These are phyloP conservation scores for Exophiala lecanii-corni DNA, from an alignment of 2,329 filamentous ascomycete species.

Conservation along the genomic window DNA sequence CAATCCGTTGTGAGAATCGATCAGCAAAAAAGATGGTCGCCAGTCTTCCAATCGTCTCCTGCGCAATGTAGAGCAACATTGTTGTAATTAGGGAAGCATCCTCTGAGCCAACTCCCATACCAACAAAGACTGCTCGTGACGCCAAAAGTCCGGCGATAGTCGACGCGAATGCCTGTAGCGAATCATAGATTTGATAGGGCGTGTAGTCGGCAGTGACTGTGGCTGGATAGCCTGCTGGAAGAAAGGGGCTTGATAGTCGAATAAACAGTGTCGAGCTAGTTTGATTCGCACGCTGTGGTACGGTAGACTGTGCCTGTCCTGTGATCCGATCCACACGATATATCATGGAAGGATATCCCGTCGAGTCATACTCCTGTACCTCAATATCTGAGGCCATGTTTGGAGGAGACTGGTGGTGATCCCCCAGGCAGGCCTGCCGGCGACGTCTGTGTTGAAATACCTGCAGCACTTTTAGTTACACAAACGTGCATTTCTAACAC, in stretches of 20 bases:
- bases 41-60: conserved; percentile 74
- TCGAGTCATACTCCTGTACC: conserved; percentile 13
- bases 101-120: conserved; percentile 72
- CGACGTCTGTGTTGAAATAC: no score
- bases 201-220: conserved; percentile 78
- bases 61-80: conserved; percentile 76
- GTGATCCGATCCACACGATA: conserved; percentile 5
- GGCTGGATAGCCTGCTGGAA: conserved; percentile 82
- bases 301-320: neutral
- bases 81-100: conserved; percentile 51
- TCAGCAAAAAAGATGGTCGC: conserved; percentile 86
- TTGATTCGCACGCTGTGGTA: neutral
- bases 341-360: conserved; percentile 7
- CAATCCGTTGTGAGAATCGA: conserved; percentile 72
- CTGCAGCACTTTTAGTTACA: no score
- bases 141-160: conserved; percentile 76
- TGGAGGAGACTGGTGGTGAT: no score
- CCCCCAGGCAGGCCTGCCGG: no score
- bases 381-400: conserved; percentile 1
- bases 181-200: conserved; percentile 49
- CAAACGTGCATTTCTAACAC: no score
- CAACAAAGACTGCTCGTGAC: conserved; percentile 75
- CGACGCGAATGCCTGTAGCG: conserved; percentile 77
- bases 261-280: conserved; percentile 7
- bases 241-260: conserved; percentile 63